A percentile compares a stretch with the other conserved stretches of the same genome.
Conservation (phyloP, 2,329 filamentous ascomycete species). For the Colletotrichum endophyticum region DNA sequence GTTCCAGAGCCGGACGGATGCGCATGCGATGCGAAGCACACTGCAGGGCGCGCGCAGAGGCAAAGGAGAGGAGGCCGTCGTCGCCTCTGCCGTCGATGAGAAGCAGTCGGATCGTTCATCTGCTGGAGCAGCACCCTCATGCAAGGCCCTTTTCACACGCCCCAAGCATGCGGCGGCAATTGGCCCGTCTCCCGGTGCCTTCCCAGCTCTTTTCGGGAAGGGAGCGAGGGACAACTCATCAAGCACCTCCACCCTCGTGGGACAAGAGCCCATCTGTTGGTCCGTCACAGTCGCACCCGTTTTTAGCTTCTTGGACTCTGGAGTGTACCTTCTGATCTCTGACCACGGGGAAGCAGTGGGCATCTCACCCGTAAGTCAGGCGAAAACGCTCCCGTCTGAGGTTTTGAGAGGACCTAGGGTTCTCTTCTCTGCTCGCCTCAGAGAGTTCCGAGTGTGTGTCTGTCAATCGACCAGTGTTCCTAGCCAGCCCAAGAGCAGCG, state of each 20-base stretch:
- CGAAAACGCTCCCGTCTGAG: background rate
- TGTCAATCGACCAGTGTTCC: background rate
- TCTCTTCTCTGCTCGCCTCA: background rate
- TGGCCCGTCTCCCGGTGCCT: slow-evolving; percentile 4
- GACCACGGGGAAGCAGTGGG: background rate
- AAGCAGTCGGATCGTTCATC: background rate
- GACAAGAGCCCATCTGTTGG: background rate
- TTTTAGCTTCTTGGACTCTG: background rate
- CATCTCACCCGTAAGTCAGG: background rate
- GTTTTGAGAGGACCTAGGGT: background rate
- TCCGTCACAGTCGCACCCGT: background rate
- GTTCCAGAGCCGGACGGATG: background rate
- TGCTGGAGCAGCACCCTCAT: background rate
- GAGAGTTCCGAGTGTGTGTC: background rate
- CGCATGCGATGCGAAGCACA: background rate
- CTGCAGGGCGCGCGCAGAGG: background rate
- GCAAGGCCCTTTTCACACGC: slow-evolving; percentile 9
- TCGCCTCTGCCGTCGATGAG: background rate
- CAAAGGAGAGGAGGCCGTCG: background rate
- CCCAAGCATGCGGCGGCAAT: slow-evolving; percentile 18
- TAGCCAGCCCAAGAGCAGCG: background rate
- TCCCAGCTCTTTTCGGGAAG: slow-evolving; percentile 18
- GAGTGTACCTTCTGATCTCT: background rate
- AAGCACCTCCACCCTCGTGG: slow-evolving; percentile 16
- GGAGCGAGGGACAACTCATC: slow-evolving; percentile 20